These are phyloP conservation scores for Panaeolus papilionaceus DNA, from an alignment of 768 basidiomycete genomes.

Conservation along the genomic window DNA sequence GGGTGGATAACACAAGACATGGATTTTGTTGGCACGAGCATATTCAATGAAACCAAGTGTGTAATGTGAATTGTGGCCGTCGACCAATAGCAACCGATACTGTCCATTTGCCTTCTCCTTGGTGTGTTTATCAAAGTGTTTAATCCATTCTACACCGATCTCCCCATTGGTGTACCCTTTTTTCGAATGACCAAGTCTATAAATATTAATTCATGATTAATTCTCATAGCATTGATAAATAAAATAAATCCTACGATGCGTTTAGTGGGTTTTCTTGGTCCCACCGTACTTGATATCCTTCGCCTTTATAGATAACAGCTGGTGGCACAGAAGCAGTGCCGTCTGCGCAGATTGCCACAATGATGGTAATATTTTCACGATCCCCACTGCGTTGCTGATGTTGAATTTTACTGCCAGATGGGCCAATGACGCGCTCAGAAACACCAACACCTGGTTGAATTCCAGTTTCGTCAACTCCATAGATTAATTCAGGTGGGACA, in stretches of 20 bases:
- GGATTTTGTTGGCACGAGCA: slow-evolving; percentile 34
- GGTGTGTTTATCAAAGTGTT: slow-evolving; percentile 41
- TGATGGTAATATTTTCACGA: slow-evolving; percentile 40
- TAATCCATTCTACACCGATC: slow-evolving; percentile 35
- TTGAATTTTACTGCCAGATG: slow-evolving; percentile 34
- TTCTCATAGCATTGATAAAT: not conserved
- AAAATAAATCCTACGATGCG: slow-evolving; percentile 35
- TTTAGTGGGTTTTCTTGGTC: slow-evolving; percentile 40
- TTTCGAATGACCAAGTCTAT: slow-evolving; percentile 31
- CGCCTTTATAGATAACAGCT: slow-evolving; percentile 46
- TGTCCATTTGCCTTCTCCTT: slow-evolving; percentile 38
- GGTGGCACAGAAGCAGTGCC: slow-evolving; percentile 36
- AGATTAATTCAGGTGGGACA: slow-evolving; percentile 24
- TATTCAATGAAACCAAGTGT: slow-evolving; percentile 36
- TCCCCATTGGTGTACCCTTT: slow-evolving; percentile 20
- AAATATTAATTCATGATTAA: not conserved
- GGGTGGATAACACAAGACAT: slow-evolving; percentile 37
- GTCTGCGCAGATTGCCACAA: slow-evolving; percentile 49
- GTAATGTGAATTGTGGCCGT: slow-evolving; percentile 41
- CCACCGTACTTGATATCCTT: slow-evolving; percentile 38
- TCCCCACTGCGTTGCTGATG: slow-evolving; percentile 38
- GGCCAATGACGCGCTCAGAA: slow-evolving; percentile 35
- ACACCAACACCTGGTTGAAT: slow-evolving; percentile 34
- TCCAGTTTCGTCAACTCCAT: slow-evolving; percentile 47
- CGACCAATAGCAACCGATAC: slow-evolving; percentile 36